These are phyloP conservation scores for Pythium plurisporium DNA, from an alignment of 352 stramenopile genomes.

Conservation along the genomic window DNA sequence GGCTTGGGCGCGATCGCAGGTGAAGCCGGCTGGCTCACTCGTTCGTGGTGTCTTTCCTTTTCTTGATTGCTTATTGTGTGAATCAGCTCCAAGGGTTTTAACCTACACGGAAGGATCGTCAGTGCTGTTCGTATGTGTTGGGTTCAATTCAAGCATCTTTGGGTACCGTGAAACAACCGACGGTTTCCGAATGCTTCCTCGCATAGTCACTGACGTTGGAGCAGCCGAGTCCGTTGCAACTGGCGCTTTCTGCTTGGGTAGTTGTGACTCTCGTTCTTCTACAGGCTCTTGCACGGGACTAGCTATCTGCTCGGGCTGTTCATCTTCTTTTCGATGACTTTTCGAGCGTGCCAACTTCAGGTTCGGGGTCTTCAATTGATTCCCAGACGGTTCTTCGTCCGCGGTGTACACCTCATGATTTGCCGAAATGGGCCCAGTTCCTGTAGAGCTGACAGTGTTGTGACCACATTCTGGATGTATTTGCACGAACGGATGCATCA, in stretches of 20 bases:
- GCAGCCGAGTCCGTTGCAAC: background rate
- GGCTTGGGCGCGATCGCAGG: background rate
- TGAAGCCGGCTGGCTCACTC: background rate
- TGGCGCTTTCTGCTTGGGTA: background rate
- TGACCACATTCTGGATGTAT: background rate
- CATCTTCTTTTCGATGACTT: background rate
- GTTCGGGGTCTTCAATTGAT: background rate
- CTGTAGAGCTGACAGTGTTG: background rate
- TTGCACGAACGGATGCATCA: slow-evolving; percentile 89
- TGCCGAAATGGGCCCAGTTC: background rate
- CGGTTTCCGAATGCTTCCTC: background rate
- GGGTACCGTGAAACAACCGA: background rate
- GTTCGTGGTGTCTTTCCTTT: slow-evolving; percentile 9
- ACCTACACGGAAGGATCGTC: slow-evolving; percentile 17
- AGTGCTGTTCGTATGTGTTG: background rate
- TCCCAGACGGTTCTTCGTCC: background rate
- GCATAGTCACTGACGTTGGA: background rate
- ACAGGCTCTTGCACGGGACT: background rate
- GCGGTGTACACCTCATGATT: no score
- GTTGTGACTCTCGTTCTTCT: background rate
- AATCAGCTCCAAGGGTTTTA: slow-evolving; percentile 35
- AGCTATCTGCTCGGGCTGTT: background rate
- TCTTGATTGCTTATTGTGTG: slow-evolving; percentile 16
- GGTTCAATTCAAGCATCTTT: background rate
- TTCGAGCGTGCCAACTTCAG: background rate